Evolutionary conservation across 768 basidiomycete species (phyloP).

Genomic region (Hemileccinum rubropunctum): DNA sequence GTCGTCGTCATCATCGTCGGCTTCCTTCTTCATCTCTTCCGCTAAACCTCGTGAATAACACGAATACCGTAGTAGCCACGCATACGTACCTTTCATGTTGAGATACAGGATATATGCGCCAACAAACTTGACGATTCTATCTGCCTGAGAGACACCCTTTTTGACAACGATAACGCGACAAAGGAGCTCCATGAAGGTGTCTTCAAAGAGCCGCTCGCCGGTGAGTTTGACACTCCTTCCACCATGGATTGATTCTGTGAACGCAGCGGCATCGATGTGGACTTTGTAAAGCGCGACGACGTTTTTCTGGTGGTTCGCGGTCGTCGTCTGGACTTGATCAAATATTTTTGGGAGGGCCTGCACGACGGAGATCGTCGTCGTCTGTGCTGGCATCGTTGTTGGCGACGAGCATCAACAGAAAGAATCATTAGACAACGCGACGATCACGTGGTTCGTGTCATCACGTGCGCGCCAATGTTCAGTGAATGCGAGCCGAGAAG

Average conservation of each 20-base stretch:
- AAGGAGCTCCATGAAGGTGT: slow-evolving; percentile 58
- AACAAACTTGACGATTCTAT: slow-evolving; percentile 79
- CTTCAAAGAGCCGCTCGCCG: slow-evolving; percentile 79
- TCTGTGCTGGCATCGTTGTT: slow-evolving; percentile 18
- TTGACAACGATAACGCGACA: slow-evolving; percentile 65
- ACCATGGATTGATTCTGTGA: slow-evolving; percentile 47
- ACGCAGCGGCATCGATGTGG: slow-evolving; percentile 59
- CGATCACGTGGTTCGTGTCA: slow-evolving; percentile 16
- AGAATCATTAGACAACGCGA: not conserved
- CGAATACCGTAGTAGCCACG: not conserved
- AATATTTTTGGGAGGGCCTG: slow-evolving; percentile 52
- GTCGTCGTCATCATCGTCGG: slow-evolving; percentile 54
- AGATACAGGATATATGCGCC: slow-evolving; percentile 74
- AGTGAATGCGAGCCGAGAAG: too few species aligned
- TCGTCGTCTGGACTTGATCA: slow-evolving; percentile 70
- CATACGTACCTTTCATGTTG: slow-evolving; percentile 65
- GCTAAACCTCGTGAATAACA: slow-evolving; percentile 25
- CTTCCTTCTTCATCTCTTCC: slow-evolving; percentile 33
- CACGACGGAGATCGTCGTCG: slow-evolving; percentile 2
- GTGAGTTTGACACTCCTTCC: slow-evolving; percentile 52
- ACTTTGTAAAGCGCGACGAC: slow-evolving; percentile 78
- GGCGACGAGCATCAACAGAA: not conserved
- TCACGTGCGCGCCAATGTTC: too few species aligned
- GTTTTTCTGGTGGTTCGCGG: slow-evolving; percentile 89
- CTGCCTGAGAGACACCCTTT: slow-evolving; percentile 75